Percentiles rank a stretch among this genome's conserved stretches.
phyloP scores from a whole-genome alignment of 2,329 filamentous ascomycete species.

The Metarhizium album region DNA sequence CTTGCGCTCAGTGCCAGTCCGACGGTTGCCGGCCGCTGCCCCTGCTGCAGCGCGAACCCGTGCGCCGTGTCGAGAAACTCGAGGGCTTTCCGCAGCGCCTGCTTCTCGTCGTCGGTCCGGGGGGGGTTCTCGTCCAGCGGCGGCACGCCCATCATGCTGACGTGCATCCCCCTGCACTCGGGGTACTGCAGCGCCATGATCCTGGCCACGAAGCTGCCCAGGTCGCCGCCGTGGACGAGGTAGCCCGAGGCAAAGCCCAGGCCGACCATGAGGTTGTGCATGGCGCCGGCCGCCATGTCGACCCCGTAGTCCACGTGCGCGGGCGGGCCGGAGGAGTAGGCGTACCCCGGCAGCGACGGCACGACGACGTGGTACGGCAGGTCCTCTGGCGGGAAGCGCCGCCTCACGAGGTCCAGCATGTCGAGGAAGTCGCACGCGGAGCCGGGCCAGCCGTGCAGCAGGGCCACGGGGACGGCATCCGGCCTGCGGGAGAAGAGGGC shows the following conservation, averaged over 20 bases:
- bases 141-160: slow-evolving; percentile 11
- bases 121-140: slow-evolving; percentile 2
- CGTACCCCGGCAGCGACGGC: slow-evolving; percentile 44
- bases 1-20: slow-evolving; percentile 41
- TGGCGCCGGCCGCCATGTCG: slow-evolving; percentile 22
- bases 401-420: slow-evolving; percentile 32
- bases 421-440: slow-evolving; percentile 45
- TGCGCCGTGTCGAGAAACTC: slow-evolving; percentile 30
- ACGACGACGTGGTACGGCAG: slow-evolving; percentile 48
- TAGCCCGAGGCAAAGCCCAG: slow-evolving; percentile 43
- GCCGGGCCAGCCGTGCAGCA: slow-evolving; percentile 46
- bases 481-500: slow-evolving; percentile 40
- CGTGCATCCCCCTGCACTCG: slow-evolving; percentile 35
- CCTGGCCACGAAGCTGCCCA: slow-evolving; percentile 34
- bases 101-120: slow-evolving; percentile 1
- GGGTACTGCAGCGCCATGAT: slow-evolving; percentile 28
- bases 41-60: slow-evolving; percentile 42
- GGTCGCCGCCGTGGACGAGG: slow-evolving; percentile 45
- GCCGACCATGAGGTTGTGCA: slow-evolving; percentile 40
- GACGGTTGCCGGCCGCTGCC: slow-evolving; percentile 43
- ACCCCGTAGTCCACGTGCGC: slow-evolving; percentile 28
- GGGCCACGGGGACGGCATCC: slow-evolving; percentile 37
- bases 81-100: slow-evolving; percentile 20
- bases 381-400: slow-evolving; percentile 35
- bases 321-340: slow-evolving; percentile 37